Conservation (phyloP, 1,284 basidiomycete genomes). For the Ganoderma leucocontextum region DNA sequence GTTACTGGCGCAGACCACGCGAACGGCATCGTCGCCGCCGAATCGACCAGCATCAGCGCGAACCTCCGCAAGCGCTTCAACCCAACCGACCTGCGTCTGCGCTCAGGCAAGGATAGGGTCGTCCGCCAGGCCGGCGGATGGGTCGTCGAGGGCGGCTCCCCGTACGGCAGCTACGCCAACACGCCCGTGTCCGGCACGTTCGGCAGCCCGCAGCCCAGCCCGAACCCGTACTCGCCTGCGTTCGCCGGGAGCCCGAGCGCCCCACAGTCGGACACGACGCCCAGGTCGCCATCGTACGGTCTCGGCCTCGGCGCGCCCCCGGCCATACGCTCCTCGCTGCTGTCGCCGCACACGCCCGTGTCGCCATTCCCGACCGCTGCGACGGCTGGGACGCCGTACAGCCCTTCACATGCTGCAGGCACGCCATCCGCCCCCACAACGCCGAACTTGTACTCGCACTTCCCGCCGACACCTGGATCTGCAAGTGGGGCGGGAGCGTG, state of each 20-base stretch:
- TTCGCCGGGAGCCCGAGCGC: conserved; percentile 39
- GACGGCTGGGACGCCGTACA: conserved; percentile 39
- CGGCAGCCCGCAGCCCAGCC: conserved; percentile 41
- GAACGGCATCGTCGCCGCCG: conserved; percentile 68
- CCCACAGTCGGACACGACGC: conserved; percentile 37
- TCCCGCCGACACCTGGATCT: conserved; percentile 50
- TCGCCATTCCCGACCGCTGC: conserved; percentile 36
- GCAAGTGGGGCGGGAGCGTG: conserved; percentile 25
- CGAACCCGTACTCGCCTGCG: conserved; percentile 36
- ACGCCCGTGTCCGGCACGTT: conserved; percentile 48
- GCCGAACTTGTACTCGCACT: conserved; percentile 41
- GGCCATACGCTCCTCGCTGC: conserved; percentile 25
- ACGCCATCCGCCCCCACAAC: conserved; percentile 36
- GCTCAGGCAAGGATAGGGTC: conserved; percentile 43
- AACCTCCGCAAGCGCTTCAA: conserved; percentile 55
- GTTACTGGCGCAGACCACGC: conserved; percentile 69
- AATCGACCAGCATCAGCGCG: conserved; percentile 60
- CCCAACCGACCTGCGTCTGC: conserved; percentile 54
- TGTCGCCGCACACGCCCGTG: conserved; percentile 20
- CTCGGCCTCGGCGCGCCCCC: conserved; percentile 45
- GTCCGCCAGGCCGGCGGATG: conserved; percentile 53
- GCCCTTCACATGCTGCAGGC: conserved; percentile 4
- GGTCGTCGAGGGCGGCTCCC: conserved; percentile 52
- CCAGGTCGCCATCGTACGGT: conserved; percentile 35
- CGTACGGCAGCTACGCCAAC: conserved; percentile 48